Percentiles rank a stretch among this genome's conserved stretches.
These are phyloP conservation scores for Cryptococcus sp. DNA, from an alignment of 1,284 basidiomycete genomes.

Conservation along the genomic window DNA sequence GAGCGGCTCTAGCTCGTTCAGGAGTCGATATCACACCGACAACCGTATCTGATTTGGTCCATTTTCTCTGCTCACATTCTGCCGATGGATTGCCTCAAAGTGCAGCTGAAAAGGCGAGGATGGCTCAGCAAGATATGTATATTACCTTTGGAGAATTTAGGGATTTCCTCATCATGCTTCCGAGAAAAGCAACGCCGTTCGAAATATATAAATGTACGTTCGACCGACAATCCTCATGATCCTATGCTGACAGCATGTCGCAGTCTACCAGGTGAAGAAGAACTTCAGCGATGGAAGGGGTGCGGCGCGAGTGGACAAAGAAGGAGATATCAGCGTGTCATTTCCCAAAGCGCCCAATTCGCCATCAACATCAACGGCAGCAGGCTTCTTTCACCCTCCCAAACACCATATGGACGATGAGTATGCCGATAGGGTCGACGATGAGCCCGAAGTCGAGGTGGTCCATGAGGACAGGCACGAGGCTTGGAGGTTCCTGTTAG, in stretches of 20 bases:
- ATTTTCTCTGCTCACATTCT: slow-evolving; percentile 63
- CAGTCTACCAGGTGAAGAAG: slow-evolving; percentile 68
- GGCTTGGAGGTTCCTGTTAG: slow-evolving; percentile 84
- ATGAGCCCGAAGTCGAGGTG: slow-evolving; percentile 66
- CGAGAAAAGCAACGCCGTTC: slow-evolving; percentile 72
- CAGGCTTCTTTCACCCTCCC: slow-evolving; percentile 28
- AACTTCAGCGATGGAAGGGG: slow-evolving; percentile 74
- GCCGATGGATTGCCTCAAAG: slow-evolving; percentile 27
- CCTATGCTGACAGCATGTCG: slow-evolving; percentile 11
- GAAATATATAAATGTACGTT: slow-evolving; percentile 73
- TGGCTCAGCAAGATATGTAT: slow-evolving; percentile 32
- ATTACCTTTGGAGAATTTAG: slow-evolving; percentile 84
- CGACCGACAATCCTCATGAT: background rate
- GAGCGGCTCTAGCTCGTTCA: slow-evolving; percentile 67
- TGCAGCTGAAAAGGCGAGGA: slow-evolving; percentile 10
- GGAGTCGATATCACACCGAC: slow-evolving; percentile 68
- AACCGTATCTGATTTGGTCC: slow-evolving; percentile 75
- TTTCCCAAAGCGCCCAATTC: slow-evolving; percentile 44
- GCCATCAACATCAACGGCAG: slow-evolving; percentile 20
- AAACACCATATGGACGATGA: slow-evolving; percentile 50
- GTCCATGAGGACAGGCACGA: slow-evolving; percentile 68
- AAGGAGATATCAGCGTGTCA: slow-evolving; percentile 62
- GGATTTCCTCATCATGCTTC: slow-evolving; percentile 83
- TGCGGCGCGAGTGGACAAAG: slow-evolving; percentile 77
- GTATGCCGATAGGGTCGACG: slow-evolving; percentile 54